phyloP scores from a whole-genome alignment of 306 rosid genomes.

The Prosopis cineraria region DNA sequence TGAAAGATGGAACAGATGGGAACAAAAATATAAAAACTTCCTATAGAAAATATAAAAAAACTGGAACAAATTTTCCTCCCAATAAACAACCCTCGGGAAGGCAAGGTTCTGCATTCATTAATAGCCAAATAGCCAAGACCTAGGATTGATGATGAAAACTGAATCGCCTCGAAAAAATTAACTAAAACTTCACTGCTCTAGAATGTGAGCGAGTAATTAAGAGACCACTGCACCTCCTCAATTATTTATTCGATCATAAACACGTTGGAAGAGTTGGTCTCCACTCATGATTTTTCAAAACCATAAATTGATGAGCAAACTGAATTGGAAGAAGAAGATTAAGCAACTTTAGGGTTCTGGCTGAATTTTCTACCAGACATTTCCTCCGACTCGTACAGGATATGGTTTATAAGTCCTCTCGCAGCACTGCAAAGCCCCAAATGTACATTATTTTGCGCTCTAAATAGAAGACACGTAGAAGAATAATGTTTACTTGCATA shows the following conservation, averaged over 20 bases:
- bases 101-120: constrained; percentile 12
- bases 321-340: constrained; percentile 26
- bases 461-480: constrained; percentile 13
- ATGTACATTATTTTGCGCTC: constrained; percentile 1
- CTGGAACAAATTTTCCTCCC: background rate
- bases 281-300: constrained; percentile 28
- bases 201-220: constrained; percentile 24
- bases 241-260: constrained; percentile 26
- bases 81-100: constrained; percentile 18
- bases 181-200: constrained; percentile 31
- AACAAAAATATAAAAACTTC: too few relatives aligned
- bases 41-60: too few relatives aligned
- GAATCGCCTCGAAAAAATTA: constrained; percentile 8
- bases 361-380: constrained; percentile 78
- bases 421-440: constrained; percentile 68
- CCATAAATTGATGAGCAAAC: constrained; percentile 24
- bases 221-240: constrained; percentile 5
- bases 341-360: constrained; percentile 45
- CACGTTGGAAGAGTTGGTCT: constrained; percentile 1
- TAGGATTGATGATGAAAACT: constrained; percentile 19
- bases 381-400: constrained; percentile 69
- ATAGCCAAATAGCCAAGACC: background rate
- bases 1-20: background rate
- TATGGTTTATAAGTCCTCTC: constrained; percentile 94
- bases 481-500: background rate